Percentiles rank a stretch among this genome's conserved stretches.
phyloP scores from a whole-genome alignment of 768 basidiomycete genomes.

The Brasilioporus rufonigricans region DNA sequence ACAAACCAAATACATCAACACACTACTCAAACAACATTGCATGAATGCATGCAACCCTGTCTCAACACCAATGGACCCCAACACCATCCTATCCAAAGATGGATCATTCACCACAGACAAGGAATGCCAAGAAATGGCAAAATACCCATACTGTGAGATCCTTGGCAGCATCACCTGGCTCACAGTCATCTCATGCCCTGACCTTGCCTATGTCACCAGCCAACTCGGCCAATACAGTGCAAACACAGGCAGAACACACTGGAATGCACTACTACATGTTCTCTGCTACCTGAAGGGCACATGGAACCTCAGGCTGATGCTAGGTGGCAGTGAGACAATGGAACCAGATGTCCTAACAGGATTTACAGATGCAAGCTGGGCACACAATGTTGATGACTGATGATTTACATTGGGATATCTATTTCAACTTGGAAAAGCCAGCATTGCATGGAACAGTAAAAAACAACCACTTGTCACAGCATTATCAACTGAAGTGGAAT shows the following conservation, averaged over 20 bases:
- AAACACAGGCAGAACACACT: not conserved
- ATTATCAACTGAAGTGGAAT: not conserved
- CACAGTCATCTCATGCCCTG: not conserved
- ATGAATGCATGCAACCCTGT: too few relatives aligned
- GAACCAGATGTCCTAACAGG: not conserved
- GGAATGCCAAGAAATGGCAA: not conserved
- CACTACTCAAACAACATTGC: too few relatives aligned
- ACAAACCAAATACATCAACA: not conserved
- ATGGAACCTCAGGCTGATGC: not conserved
- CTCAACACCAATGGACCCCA: too few relatives aligned
- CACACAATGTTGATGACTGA: not conserved
- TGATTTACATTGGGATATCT: not conserved
- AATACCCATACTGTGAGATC: not conserved
- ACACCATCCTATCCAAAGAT: not conserved
- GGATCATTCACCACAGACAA: not conserved
- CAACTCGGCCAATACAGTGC: not conserved
- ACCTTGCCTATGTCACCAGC: not conserved
- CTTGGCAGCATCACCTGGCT: not conserved
- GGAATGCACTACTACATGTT: not conserved
- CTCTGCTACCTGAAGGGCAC: not conserved
- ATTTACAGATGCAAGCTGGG: not conserved
- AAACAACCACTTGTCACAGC: not conserved
- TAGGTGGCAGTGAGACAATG: not conserved
- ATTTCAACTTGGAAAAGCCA: not conserved
- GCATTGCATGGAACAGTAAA: not conserved